Evolutionary conservation across 805 yeast genomes (phyloP).

Genomic region (Candida schatavii): DNA sequence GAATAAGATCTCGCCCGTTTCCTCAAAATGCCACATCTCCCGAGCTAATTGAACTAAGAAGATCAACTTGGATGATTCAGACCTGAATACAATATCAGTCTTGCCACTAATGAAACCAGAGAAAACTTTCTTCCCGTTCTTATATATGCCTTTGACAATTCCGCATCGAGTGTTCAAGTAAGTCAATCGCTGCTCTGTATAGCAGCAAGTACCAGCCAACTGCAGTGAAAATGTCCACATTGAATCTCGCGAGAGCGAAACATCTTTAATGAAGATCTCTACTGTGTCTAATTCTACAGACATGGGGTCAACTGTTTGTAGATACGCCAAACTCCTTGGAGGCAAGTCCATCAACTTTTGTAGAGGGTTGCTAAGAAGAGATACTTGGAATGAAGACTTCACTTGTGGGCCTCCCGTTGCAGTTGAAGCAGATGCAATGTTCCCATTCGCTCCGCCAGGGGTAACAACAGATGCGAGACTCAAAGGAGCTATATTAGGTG

Average conservation of each 20-base stretch:
- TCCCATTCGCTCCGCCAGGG: not conserved
- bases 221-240: slow-evolving; percentile 82
- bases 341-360: slow-evolving; percentile 62
- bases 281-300: slow-evolving; percentile 74
- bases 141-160: slow-evolving; percentile 58
- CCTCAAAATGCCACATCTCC: slow-evolving; percentile 99
- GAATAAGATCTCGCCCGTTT: slow-evolving; percentile 90
- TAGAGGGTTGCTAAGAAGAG: slow-evolving; percentile 58
- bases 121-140: slow-evolving; percentile 64
- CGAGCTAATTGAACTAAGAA: slow-evolving; percentile 84
- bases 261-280: slow-evolving; percentile 78
- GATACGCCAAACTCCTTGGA: slow-evolving; percentile 62
- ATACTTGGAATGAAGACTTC: slow-evolving; percentile 40
- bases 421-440: not conserved
- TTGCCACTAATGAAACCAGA: slow-evolving; percentile 73
- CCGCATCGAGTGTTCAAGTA: slow-evolving; percentile 64
- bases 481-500: not conserved
- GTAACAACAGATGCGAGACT: not conserved
- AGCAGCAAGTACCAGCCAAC: slow-evolving; percentile 61
- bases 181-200: slow-evolving; percentile 59
- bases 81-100: slow-evolving; percentile 82
- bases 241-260: slow-evolving; percentile 81
- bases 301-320: slow-evolving; percentile 41
- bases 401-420: slow-evolving; percentile 7
- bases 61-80: slow-evolving; percentile 83